These are phyloP conservation scores for Kwoniella shivajii DNA, from an alignment of 1,284 basidiomycete genomes.

Conservation along the genomic window DNA sequence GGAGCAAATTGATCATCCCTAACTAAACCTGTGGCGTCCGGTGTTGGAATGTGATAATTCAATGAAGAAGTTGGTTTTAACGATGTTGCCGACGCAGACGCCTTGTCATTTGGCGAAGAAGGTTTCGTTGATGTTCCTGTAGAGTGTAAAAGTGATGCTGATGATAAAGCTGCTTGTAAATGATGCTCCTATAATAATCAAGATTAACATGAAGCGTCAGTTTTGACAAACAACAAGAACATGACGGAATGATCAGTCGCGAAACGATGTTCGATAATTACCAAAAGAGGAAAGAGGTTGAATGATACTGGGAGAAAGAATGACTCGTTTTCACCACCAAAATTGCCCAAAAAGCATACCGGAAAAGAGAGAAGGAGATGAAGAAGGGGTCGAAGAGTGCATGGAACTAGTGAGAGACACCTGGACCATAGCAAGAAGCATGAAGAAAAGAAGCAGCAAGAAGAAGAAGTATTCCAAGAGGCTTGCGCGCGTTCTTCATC, in stretches of 20 bases:
- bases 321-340: background rate
- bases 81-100: slow-evolving; percentile 8
- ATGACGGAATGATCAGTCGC: slow-evolving; percentile 3
- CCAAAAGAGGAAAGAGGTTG: slow-evolving; percentile 27
- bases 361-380: background rate
- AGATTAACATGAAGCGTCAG: slow-evolving; percentile 31
- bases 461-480: slow-evolving; percentile 3
- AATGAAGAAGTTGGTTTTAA: slow-evolving; percentile 31
- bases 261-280: slow-evolving; percentile 19
- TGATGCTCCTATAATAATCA: slow-evolving; percentile 77
- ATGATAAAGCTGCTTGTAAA: slow-evolving; percentile 66
- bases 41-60: slow-evolving; percentile 84
- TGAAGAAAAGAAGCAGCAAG: background rate
- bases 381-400: background rate
- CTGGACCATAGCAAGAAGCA: background rate
- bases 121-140: slow-evolving; percentile 36
- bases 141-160: slow-evolving; percentile 50
- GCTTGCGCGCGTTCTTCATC: slow-evolving; percentile 6
- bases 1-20: slow-evolving; percentile 64
- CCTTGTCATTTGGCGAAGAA: slow-evolving; percentile 25
- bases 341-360: slow-evolving; percentile 2
- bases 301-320: slow-evolving; percentile 4
- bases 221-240: background rate
- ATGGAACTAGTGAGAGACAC: background rate
- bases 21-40: slow-evolving; percentile 81